Percentiles rank a stretch among this genome's conserved stretches.
These are phyloP conservation scores for Halophytophthora batemanensis DNA, from an alignment of 352 stramenopile genomes.

Conservation along the genomic window DNA sequence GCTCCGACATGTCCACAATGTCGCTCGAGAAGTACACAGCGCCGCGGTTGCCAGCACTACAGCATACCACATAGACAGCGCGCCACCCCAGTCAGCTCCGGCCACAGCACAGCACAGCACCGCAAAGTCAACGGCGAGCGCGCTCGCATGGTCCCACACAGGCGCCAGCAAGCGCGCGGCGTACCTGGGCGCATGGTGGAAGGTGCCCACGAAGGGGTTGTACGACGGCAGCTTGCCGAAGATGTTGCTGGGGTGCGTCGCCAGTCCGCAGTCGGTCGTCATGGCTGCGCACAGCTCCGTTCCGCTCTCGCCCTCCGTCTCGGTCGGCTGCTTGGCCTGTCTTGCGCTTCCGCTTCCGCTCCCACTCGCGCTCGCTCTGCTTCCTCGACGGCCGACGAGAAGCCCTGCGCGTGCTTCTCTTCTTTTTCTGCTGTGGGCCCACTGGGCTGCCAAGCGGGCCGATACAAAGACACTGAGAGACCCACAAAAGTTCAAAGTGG, in stretches of 20 bases:
- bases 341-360: too few species aligned
- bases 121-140: conserved; percentile 1
- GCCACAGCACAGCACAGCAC: not conserved
- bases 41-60: conserved; percentile 77
- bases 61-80: conserved; percentile 5
- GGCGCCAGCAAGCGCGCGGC: not conserved
- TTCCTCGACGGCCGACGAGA: too few species aligned
- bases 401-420: too few species aligned
- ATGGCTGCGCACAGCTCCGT: conserved; percentile 12
- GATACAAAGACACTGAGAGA: too few species aligned
- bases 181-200: conserved; percentile 87
- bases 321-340: too few species aligned
- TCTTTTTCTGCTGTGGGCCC: too few species aligned
- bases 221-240: conserved; percentile 84
- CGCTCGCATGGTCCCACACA: not conserved
- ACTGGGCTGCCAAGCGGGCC: too few species aligned
- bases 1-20: conserved; percentile 85
- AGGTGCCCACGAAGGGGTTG: conserved; percentile 88
- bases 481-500: too few species aligned
- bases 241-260: conserved; percentile 59
- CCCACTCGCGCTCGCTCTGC: too few species aligned
- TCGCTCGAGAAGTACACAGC: conserved; percentile 87
- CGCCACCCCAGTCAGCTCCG: conserved; percentile 1
- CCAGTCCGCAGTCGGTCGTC: conserved; percentile 39
- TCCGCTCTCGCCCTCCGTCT: not conserved